Evolutionary conservation across 352 stramenopile genomes (phyloP), one percentile per base, ranked within the genome.

Genomic region (Pythium volutum): DNA sequence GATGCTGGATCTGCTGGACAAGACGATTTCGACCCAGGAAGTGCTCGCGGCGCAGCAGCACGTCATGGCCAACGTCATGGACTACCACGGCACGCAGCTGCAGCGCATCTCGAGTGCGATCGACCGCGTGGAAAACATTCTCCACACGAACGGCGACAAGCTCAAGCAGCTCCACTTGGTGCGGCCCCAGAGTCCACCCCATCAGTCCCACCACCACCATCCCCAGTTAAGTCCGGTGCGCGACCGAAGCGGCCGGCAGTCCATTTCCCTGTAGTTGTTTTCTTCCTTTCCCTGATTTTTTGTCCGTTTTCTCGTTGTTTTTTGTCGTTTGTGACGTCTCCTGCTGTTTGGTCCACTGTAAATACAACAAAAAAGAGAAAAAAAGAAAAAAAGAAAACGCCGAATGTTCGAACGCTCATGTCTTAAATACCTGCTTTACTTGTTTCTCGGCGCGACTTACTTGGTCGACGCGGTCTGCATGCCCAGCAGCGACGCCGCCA

Each of bases 11-110:
- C 63, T 92, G 33, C 69, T 92, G 26, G 80, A 89, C 68, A 85
- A 86, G 59, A 92, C 83, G 18, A 90, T 92, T 57, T 80, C 70
- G 23, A 92, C 83, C 3, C 83, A 92, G 50, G 79, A 89, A 55
- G 77, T 92, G 46, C 71, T 92, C n/a, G 80, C 81, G 0, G 74
- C 81, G 23, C 80, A 86, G 62, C 83, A 92, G 66, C 69, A 83
- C 43, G 79, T 85, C 58, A 90, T 92, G 80, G 78, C 78, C 25
- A 71, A 73, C 38, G 68, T 89, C 39, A 83, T 90, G 45, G 76
- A 79, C 54, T 78, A 75, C 16, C 81, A 92, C 57, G 77, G 74
- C 47, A 67, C 69, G 22, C 81, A 90, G 56, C 64, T 92, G 15
- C 61, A 87, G 61, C 72, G 76, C 22, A 86, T 92, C 52, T 89